Evolutionary conservation across 129 eudicot species (phyloP), one percentile per base, ranked within the genome.

Genomic region (Pittosporum tobira): DNA sequence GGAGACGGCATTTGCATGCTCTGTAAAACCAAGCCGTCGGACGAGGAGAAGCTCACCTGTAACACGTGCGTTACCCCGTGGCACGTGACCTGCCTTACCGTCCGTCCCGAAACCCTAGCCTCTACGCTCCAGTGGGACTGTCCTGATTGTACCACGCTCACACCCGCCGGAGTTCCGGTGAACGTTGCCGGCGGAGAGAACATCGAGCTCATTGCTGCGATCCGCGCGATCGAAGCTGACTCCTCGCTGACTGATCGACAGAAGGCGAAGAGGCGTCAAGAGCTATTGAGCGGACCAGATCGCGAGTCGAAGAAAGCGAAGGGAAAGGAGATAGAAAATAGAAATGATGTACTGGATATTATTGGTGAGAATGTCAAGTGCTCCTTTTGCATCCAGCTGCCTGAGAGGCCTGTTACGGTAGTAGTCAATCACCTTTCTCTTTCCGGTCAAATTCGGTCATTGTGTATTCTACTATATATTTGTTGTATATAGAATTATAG

Each of bases 381-480:
- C 69, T 74, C 80, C 8, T 61, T 81, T 5, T 81, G 88, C 59
- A 71, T 77, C 34, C 80, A 54, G 47, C 63, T 73, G 24, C 75
- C 70, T 24, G 83, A 81, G 21, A 59, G 70, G 42, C 88, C 88
- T 66, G 78, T 81, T n/a, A 70, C 80, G 67, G 88, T 81, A 68
- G 43, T 54, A 68, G 43, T 54, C 2, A 7, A 22, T 40, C n/a
- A 14, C 18, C 22, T 54, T 51, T 59, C 34, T 50, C 7, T 59
- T 48, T 60, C 18, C 27, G 11, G 16, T 13, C 13, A 21, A 9
- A 11, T 42, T 46, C 9, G 26, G 37, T 31, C 15, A 2, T 5
- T 7, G 26, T 37, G 14, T 15, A 5, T 51, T 0, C 4, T n/a
- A n/a, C n/a, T n/a, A n/a, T n/a, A n/a, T n/a, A n/a, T n/a, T n/a